Percentiles rank a stretch among this genome's conserved stretches.
Evolutionary conservation across 108 stramenopile genomes (phyloP).

Genomic region (Pseudonitzschia delicatissima): DNA sequence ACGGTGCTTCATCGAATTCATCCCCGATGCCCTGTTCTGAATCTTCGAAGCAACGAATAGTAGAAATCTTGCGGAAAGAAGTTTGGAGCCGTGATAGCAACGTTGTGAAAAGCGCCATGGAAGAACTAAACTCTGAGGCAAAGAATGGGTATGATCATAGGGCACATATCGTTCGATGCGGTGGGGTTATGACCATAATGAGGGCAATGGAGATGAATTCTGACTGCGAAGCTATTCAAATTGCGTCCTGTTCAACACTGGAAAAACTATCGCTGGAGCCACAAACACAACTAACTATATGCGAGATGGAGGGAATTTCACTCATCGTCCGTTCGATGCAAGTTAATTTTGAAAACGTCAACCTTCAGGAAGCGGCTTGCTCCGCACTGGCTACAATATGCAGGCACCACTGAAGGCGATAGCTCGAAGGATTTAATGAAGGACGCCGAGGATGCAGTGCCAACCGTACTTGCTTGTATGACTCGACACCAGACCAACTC

Average conservation of each 20-base stretch:
- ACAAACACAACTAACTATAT: conserved; percentile 38
- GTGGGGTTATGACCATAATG: conserved; percentile 41
- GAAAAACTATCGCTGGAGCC: conserved; percentile 39
- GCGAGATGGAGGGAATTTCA: conserved; percentile 49
- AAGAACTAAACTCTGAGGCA: conserved; percentile 28
- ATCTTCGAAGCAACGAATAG: conserved; percentile 16
- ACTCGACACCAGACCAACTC: conserved; percentile 34
- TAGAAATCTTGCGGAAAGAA: conserved; percentile 34
- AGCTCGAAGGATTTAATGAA: conserved; percentile 12
- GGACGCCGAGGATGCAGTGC: conserved; percentile 44
- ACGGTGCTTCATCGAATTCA: background rate
- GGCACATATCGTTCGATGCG: conserved; percentile 25
- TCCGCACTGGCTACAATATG: conserved; percentile 52
- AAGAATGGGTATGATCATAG: conserved; percentile 14
- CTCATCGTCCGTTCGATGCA: conserved; percentile 56
- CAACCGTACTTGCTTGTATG: conserved; percentile 50
- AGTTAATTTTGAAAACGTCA: conserved; percentile 24
- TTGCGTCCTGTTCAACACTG: conserved; percentile 29
- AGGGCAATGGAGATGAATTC: conserved; percentile 39
- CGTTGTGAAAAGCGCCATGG: conserved; percentile 23
- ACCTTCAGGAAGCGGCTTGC: conserved; percentile 59
- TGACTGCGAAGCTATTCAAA: conserved; percentile 19
- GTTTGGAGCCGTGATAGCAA: conserved; percentile 37
- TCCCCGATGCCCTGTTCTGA: conserved; percentile 15
- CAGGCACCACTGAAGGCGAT: conserved; percentile 20